These are phyloP conservation scores for Colletotrichum abscissum DNA, from an alignment of 2,329 filamentous ascomycete genomes.

Conservation along the genomic window DNA sequence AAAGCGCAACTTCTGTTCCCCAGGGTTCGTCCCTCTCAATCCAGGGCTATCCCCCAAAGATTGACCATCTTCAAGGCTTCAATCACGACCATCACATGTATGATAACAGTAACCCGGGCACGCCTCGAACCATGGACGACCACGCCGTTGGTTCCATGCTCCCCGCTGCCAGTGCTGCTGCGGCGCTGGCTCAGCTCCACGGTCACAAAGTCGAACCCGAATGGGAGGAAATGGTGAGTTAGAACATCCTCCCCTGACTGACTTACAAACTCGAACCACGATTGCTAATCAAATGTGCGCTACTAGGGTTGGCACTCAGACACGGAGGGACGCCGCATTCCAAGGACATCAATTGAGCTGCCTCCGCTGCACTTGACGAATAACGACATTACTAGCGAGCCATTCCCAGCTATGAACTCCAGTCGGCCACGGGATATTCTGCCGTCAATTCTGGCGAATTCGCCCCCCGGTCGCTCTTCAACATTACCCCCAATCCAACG, in stretches of 20 bases:
- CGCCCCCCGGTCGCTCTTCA: conserved; percentile 87
- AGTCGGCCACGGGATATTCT: conserved; percentile 78
- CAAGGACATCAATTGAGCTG: conserved; percentile 77
- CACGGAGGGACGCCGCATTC: conserved; percentile 71
- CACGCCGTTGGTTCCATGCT: conserved; percentile 71
- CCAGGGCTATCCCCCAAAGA: conserved; percentile 36
- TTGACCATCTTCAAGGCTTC: conserved; percentile 57
- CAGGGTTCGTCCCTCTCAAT: conserved; percentile 37
- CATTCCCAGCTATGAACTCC: conserved; percentile 72
- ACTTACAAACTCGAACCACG: not conserved
- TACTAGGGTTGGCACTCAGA: conserved; percentile 78
- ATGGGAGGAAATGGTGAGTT: conserved; percentile 81
- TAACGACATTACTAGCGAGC: conserved; percentile 77
- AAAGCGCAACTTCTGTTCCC: conserved; percentile 42
- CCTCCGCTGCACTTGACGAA: conserved; percentile 72
- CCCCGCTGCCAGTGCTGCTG: conserved; percentile 82
- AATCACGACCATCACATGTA: conserved; percentile 73
- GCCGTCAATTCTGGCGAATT: conserved; percentile 83
- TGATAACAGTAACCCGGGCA: conserved; percentile 73
- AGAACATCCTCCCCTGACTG: conserved; percentile 36
- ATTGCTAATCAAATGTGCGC: conserved; percentile 35
- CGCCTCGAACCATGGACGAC: conserved; percentile 77
- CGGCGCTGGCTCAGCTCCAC: conserved; percentile 85
- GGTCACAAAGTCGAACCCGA: conserved; percentile 81
- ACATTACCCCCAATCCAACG: conserved; percentile 87